phyloP scores from a whole-genome alignment of 2,329 filamentous ascomycete species.

The Colletotrichum limetticola region DNA sequence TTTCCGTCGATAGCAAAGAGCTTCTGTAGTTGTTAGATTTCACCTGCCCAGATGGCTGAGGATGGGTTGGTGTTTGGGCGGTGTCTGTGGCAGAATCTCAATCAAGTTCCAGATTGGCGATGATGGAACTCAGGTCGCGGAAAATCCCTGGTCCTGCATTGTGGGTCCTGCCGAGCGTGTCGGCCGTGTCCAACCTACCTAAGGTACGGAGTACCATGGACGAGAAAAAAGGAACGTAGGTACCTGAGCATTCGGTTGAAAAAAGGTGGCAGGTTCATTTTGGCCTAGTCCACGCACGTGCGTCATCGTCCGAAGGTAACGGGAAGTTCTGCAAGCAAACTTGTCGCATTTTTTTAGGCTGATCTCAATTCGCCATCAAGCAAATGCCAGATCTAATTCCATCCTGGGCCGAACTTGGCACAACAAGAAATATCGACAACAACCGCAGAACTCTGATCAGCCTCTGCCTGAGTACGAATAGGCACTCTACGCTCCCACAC shows the following conservation, averaged over 20 bases:
- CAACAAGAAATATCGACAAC: not conserved
- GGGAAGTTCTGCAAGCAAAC: slow-evolving; percentile 15
- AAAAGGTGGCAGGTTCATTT: not conserved
- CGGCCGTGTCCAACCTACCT: not conserved
- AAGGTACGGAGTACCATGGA: not conserved
- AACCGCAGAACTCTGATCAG: too few species aligned
- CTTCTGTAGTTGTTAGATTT: slow-evolving; percentile 3
- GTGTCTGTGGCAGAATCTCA: slow-evolving; percentile 25
- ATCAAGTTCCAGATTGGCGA: slow-evolving; percentile 16
- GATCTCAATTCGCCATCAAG: slow-evolving; percentile 10
- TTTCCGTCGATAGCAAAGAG: not conserved
- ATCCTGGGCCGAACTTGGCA: not conserved
- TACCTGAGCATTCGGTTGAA: not conserved
- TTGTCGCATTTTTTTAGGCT: not conserved
- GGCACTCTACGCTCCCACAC: not conserved
- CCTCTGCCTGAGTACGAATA: not conserved
- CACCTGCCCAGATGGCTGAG: slow-evolving; percentile 1
- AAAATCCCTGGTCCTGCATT: slow-evolving; percentile 26
- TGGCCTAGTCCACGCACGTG: not conserved
- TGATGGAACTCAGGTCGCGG: slow-evolving; percentile 13
- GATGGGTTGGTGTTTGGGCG: slow-evolving; percentile 13
- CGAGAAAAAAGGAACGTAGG: not conserved
- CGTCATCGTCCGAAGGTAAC: slow-evolving; percentile 28
- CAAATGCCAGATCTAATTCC: not conserved
- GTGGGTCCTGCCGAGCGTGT: slow-evolving; percentile 4